A percentile compares a stretch with the other conserved stretches of the same genome.
phyloP scores from a whole-genome alignment of 768 basidiomycete genomes.

The Lactarius pseudohatsudake region DNA sequence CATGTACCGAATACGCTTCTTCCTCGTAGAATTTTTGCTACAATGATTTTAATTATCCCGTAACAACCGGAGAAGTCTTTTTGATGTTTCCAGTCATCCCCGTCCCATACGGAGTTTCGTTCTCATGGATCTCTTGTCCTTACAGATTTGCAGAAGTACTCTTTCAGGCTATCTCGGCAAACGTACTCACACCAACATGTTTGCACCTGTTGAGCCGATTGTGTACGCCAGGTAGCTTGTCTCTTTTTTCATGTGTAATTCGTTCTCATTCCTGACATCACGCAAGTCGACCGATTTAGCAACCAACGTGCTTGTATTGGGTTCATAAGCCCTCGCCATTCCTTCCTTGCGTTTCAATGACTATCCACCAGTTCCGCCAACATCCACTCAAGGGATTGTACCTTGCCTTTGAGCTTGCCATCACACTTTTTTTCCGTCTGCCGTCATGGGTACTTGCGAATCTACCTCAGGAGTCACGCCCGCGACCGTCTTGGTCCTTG shows the following conservation, averaged over 20 bases:
- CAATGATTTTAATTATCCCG: background rate
- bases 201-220: background rate
- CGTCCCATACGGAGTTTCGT: background rate
- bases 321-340: background rate
- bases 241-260: background rate
- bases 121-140: background rate
- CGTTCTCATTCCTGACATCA: background rate
- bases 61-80: background rate
- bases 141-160: background rate
- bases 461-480: slow-evolving; percentile 7
- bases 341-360: slow-evolving; percentile 5
- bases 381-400: slow-evolving; percentile 23
- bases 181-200: too few species aligned
- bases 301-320: background rate
- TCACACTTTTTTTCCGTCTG: slow-evolving; percentile 18
- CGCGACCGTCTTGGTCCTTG: slow-evolving; percentile 19
- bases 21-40: background rate
- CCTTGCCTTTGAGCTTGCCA: slow-evolving; percentile 15
- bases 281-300: background rate
- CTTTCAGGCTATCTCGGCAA: background rate
- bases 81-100: background rate
- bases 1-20: background rate
- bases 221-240: background rate
- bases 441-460: slow-evolving; percentile 21
- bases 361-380: slow-evolving; percentile 14